phyloP scores from a whole-genome alignment of 345 rosid species.

The Crucihimalaya himalaica region DNA sequence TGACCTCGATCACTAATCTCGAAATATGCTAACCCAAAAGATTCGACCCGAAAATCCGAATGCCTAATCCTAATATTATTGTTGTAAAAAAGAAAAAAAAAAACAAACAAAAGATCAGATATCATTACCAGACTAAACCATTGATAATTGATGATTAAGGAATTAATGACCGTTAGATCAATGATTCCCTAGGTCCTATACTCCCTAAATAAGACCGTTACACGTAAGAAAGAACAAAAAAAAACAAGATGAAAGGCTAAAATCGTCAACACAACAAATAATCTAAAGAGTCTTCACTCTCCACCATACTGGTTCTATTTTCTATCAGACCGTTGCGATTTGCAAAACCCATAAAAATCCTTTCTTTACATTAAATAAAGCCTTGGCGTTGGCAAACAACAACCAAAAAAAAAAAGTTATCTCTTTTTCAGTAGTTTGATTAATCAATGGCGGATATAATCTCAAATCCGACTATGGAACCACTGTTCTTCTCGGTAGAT shows the following conservation, averaged over 20 bases:
- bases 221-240: not conserved
- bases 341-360: not conserved
- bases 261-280: not conserved
- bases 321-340: constrained; percentile 34
- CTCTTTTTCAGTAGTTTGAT: too few relatives aligned
- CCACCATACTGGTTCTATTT: not conserved
- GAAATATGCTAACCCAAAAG: too few relatives aligned
- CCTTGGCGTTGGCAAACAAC: not conserved
- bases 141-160: not conserved
- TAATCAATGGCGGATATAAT: constrained; percentile 48
- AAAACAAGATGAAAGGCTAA: not conserved
- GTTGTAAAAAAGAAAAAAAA: too few relatives aligned
- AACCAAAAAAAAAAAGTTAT: not conserved
- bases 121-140: not conserved
- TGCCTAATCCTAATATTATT: too few relatives aligned
- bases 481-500: constrained; percentile 54
- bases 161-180: constrained; percentile 34
- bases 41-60: too few relatives aligned
- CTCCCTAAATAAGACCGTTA: constrained; percentile 39
- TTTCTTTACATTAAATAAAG: constrained; percentile 21
- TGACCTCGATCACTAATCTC: too few relatives aligned
- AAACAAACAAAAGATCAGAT: not conserved
- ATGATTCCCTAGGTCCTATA: constrained; percentile 15
- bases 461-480: constrained; percentile 43
- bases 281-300: too few relatives aligned